Base-by-base conservation (phyloP, 1,139 yeast species). In the Debaryomycetaceae sp. region DNA sequence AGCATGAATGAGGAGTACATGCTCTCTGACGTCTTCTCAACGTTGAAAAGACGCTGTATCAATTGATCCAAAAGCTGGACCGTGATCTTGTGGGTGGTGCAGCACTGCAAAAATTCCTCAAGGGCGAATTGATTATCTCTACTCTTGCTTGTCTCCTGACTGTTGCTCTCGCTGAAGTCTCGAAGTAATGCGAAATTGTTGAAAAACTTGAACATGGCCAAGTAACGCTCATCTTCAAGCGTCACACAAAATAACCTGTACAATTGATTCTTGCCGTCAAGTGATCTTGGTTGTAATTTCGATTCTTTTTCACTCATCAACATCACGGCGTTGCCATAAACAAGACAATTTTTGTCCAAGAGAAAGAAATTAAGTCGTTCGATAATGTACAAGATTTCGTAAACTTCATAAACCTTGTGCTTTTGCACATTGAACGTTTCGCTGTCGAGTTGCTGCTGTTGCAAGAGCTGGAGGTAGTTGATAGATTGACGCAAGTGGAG, bases 391-490 rank as follows among this genome's bases (percentile, higher is more conserved):
- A 65, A 42, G 28, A 49, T 47, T 34, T 61, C 66, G 40, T 51
- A 64, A 25, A 65, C 48, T 39, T 65, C 71, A 34, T 51, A 53
- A 23, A 62, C 34, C 35, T 61, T 63, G 7, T 43, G 44, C 14
- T 48, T 41, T n/a, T 40, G 38, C 6, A 47, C 34, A 9, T 45
- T 49, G 5, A 50, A 43, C 12, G 51, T 44, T 20, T 46, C 47
- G 19, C 34, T 33, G 10, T 52, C 48, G 16, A 52, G 39, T 23
- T 25, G 28, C 8, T 21, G 15, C 10, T 11, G n/a, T 37, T 58
- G 56, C 11, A 65, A 56, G 27, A 64, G 44, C 37, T 61, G 67
- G 37, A 50, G 61, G 38, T 49, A 61, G 12, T 63, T 48, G n/a
- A 64, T 53, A n/a, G 65, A 54, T 27, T 56, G 57, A 30, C 62